phyloP scores from a whole-genome alignment of 768 basidiomycete genomes.

The Leucocoprinus birnbaumii region DNA sequence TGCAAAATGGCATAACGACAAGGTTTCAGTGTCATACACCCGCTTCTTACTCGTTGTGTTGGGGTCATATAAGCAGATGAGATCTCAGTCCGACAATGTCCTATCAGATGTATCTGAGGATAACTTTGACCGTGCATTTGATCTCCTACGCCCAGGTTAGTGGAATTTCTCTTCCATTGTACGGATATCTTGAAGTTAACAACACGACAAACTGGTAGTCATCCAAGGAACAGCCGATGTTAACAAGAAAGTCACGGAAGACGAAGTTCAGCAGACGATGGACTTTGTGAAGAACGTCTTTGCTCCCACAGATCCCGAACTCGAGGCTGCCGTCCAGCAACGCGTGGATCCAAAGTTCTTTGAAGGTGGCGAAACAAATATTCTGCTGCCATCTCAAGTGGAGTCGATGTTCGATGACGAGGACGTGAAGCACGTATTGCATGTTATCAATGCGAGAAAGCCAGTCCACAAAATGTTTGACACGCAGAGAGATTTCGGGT shows the following conservation, averaged over 20 bases:
- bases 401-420: constrained; percentile 20
- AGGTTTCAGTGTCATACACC: constrained; percentile 32
- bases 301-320: constrained; percentile 22
- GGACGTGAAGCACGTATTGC: constrained; percentile 33
- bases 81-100: constrained; percentile 32
- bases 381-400: constrained; percentile 18
- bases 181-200: background rate
- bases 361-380: constrained; percentile 19
- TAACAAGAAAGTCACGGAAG: constrained; percentile 22
- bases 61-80: constrained; percentile 52
- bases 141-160: constrained; percentile 40
- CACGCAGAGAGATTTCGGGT: constrained; percentile 4
- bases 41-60: constrained; percentile 48
- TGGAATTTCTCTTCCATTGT: background rate
- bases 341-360: constrained; percentile 18
- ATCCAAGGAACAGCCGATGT: constrained; percentile 23
- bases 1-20: constrained; percentile 30
- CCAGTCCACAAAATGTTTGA: constrained; percentile 23
- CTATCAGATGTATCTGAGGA: constrained; percentile 40
- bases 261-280: constrained; percentile 18
- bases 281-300: constrained; percentile 21
- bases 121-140: constrained; percentile 49
- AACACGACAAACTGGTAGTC: constrained; percentile 13
- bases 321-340: constrained; percentile 18
- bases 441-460: constrained; percentile 44